Base-by-base conservation (phyloP, 805 yeast genomes). In the Myxozyma melibiosi region DNA sequence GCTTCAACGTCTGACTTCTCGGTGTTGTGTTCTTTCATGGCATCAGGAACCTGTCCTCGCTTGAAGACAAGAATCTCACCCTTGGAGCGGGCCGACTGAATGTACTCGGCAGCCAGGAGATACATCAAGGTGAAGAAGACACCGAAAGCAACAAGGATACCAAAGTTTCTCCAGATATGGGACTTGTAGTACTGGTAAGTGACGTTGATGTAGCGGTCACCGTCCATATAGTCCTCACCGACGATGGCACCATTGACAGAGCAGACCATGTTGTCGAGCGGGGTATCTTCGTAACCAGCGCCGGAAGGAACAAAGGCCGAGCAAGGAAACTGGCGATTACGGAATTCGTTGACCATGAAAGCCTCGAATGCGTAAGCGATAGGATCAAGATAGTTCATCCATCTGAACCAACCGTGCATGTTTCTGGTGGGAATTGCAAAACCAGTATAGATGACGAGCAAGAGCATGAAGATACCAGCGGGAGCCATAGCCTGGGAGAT, bases 91-190 rank as follows among this genome's bases (percentile, higher is more conserved):
- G 58, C 64, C 16, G 66, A 65, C 20, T 71, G 80, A 65, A 82
- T 81, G 61, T 66, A 72, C 68, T 86, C 91, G 51, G 82, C 78
- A 56, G 82, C 73, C 2, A 73, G 34, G 58, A 86, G 69, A 68
- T 85, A 85, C 8, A 80, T 74, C 50, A 62, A 66, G 53, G 84
- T 75, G 71, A 86, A 84, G 70, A 82, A 77, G 42, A 84, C 55
- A 25, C 72, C 71, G 67, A 78, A 87, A 0, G 77, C 89, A 57
- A 84, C 47, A 37, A 76, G 70, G 62, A 88, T 84, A 69, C 91
- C 88, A 58, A 74, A 77, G 64, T 84, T 80, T 73, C 62, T 78
- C 88, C 89, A 84, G 67, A 76, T 74, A 69, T 84, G 84, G 20
- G 70, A 42, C 51, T 71, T 69, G 42, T 67, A 56, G 69, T 82